These are phyloP conservation scores for Thraustochytrium sp. DNA, from an alignment of 352 stramenopile species.

Conservation along the genomic window DNA sequence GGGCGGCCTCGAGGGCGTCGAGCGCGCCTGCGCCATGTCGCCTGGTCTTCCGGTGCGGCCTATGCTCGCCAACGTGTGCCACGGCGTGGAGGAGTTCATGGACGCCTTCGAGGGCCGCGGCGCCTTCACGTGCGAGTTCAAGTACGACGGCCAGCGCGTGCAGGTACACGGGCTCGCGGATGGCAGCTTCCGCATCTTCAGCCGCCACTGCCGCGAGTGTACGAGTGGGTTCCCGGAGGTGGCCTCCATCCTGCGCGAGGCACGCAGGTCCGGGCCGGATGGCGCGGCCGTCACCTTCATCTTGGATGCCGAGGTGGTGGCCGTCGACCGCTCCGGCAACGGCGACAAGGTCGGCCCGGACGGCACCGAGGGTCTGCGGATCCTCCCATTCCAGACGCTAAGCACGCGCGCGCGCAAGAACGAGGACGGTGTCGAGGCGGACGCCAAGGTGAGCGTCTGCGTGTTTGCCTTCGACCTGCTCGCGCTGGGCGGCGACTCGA, in stretches of 20 bases:
- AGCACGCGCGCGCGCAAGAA: constrained; percentile 40
- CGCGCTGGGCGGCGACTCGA: constrained; percentile 51
- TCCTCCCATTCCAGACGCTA: constrained; percentile 58
- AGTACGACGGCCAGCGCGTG: constrained; percentile 49
- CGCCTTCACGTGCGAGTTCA: constrained; percentile 51
- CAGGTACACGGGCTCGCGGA: constrained; percentile 15
- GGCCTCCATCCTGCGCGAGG: background rate
- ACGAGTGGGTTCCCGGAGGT: constrained; percentile 47
- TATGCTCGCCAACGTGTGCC: constrained; percentile 55
- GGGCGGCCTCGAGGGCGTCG: constrained; percentile 49
- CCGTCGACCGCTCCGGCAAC: constrained; percentile 41
- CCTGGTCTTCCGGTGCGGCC: constrained; percentile 52
- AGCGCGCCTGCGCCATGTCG: constrained; percentile 49
- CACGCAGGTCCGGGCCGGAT: background rate
- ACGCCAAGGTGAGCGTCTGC: constrained; percentile 48
- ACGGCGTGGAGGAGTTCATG: constrained; percentile 53
- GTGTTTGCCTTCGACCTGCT: constrained; percentile 60
- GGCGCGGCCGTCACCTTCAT: background rate
- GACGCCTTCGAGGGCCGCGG: constrained; percentile 45
- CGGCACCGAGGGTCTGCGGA: constrained; percentile 19
- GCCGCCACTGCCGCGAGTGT: constrained; percentile 41
- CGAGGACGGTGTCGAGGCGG: background rate
- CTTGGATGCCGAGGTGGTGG: constrained; percentile 47
- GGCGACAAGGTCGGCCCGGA: too few relatives aligned
- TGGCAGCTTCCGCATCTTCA: constrained; percentile 21